A percentile compares a stretch with the other conserved stretches of the same genome.
These are phyloP conservation scores for Diaporthe aspalathi DNA, from an alignment of 2,329 filamentous ascomycete species.

Conservation along the genomic window DNA sequence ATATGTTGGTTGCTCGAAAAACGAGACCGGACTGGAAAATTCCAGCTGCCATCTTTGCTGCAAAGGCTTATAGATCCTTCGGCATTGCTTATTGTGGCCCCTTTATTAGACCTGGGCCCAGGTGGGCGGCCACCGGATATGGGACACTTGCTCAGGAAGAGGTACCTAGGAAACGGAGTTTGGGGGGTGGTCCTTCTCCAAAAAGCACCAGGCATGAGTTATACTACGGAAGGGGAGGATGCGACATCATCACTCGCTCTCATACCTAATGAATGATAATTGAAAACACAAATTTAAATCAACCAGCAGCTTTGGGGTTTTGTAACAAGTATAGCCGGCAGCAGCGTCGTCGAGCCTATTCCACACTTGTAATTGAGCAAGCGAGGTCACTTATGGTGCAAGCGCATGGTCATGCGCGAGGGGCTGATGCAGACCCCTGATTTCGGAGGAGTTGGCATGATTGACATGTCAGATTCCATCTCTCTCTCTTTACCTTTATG, in stretches of 20 bases:
- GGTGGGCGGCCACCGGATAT: conserved; percentile 17
- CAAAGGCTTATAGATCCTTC: conserved; percentile 1
- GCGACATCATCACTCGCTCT: conserved; percentile 32
- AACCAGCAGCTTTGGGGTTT: neutral
- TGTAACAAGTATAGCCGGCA: neutral
- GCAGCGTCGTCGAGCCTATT: neutral
- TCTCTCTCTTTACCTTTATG: too few species aligned
- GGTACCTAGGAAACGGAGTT: conserved; percentile 31
- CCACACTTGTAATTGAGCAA: neutral
- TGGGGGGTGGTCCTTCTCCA: neutral
- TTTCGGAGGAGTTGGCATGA: neutral
- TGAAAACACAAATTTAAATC: conserved; percentile 10
- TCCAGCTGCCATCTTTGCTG: conserved; percentile 19
- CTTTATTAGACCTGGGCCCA: conserved; percentile 12
- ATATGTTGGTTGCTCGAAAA: conserved; percentile 11
- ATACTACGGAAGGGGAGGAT: conserved; percentile 25
- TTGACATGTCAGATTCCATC: conserved; percentile 3
- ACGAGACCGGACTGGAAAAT: neutral
- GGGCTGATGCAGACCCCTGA: neutral
- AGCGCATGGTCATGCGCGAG: neutral
- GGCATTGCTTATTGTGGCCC: conserved; percentile 1
- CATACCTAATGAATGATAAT: conserved; percentile 38
- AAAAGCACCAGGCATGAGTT: conserved; percentile 22
- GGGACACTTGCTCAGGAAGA: conserved; percentile 35
- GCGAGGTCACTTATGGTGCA: neutral